A percentile compares a stretch with the other conserved stretches of the same genome.
Conservation (phyloP, 345 rosid species). For the Lumnitzera littorea region DNA sequence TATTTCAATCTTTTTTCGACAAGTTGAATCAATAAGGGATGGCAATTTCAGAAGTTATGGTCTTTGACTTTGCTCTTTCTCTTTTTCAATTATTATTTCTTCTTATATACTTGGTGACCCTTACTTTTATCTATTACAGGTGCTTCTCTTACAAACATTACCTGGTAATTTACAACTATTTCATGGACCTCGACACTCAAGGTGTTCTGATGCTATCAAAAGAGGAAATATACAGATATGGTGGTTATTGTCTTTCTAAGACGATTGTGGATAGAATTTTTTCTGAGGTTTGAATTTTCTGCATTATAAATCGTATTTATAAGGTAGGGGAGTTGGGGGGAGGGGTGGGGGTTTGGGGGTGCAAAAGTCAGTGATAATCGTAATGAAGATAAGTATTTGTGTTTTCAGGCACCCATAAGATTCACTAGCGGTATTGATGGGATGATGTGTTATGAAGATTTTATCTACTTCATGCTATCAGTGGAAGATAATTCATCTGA, state of each 20-base stretch:
- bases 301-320: no score
- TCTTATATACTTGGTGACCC: no score
- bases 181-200: conserved; percentile 3
- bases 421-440: conserved; percentile 25
- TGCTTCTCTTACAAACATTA: conserved; percentile 30
- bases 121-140: conserved; percentile 6
- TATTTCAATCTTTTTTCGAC: no score
- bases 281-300: background rate
- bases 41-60: no score
- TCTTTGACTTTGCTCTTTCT: no score
- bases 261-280: conserved; percentile 28
- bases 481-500: conserved; percentile 29
- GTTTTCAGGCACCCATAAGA: conserved; percentile 15
- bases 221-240: conserved; percentile 26
- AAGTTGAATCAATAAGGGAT: no score
- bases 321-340: no score
- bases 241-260: conserved; percentile 25
- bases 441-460: conserved; percentile 34
- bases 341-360: no score
- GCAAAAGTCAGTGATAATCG: conserved; percentile 13
- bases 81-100: no score
- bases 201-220: conserved; percentile 1
- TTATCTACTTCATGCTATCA: conserved; percentile 25
- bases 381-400: background rate
- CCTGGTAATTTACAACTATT: conserved; percentile 17